Evolutionary conservation across 805 yeast species (phyloP).

Genomic region (Ogataea trehalophila): DNA sequence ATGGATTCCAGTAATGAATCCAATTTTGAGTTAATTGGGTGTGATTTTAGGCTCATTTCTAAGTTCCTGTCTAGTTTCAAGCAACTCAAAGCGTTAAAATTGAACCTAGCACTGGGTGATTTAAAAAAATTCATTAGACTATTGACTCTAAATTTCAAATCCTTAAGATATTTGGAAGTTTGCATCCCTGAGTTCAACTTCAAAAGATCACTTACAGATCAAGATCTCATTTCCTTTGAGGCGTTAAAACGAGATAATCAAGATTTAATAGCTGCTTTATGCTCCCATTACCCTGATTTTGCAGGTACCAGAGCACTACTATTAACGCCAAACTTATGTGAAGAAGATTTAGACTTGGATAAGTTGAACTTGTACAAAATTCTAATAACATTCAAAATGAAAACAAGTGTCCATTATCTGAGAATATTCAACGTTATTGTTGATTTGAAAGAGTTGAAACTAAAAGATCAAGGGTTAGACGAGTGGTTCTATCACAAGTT

Average conservation of each 20-base stretch:
- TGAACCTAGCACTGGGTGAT: slow-evolving; percentile 12
- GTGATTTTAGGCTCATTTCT: slow-evolving; percentile 3
- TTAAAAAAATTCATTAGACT: slow-evolving; percentile 6
- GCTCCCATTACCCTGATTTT: too few species aligned
- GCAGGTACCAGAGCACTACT: not conserved
- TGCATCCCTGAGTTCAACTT: slow-evolving; percentile 16
- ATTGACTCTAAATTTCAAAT: not conserved
- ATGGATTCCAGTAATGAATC: slow-evolving; percentile 20
- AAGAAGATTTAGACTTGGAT: slow-evolving; percentile 6
- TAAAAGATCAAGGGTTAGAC: slow-evolving; percentile 20
- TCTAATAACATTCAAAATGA: slow-evolving; percentile 5
- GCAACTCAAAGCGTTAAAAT: slow-evolving; percentile 13
- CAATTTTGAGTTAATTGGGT: slow-evolving; percentile 6
- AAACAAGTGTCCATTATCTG: slow-evolving; percentile 14
- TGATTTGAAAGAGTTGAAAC: slow-evolving; percentile 11
- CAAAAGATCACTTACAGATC: slow-evolving; percentile 7
- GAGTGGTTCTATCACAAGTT: slow-evolving; percentile 22
- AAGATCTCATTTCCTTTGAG: slow-evolving; percentile 10
- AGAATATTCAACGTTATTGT: slow-evolving; percentile 17
- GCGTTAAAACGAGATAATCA: slow-evolving; percentile 3
- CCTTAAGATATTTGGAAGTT: slow-evolving; percentile 16
- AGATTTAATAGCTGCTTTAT: not conserved
- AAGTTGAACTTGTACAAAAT: slow-evolving; percentile 6
- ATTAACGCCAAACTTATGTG: not conserved
- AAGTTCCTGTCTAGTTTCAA: slow-evolving; percentile 8